A percentile compares a stretch with the other conserved stretches of the same genome.
Conservation (phyloP, 2,329 filamentous ascomycete species). For the Pleurostoma richardsiae region DNA sequence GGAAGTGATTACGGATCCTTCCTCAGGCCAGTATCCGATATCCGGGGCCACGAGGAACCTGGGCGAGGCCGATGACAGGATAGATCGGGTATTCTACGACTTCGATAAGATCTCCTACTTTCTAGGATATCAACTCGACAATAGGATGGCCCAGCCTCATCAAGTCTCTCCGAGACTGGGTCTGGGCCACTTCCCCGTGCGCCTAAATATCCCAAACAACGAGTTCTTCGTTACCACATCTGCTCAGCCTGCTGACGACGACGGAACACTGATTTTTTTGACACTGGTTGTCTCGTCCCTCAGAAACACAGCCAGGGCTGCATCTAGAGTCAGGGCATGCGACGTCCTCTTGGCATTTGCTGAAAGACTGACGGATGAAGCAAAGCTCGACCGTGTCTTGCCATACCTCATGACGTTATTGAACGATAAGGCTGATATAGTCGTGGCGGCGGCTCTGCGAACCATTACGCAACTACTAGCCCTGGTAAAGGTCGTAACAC, state of each 20-base stretch:
- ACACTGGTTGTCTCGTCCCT: conserved; percentile 85
- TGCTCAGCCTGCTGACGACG: conserved; percentile 63
- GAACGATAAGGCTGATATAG: conserved; percentile 75
- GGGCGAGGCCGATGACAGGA: conserved; percentile 86
- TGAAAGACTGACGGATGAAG: conserved; percentile 87
- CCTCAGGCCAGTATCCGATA: conserved; percentile 68
- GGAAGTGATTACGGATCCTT: conserved; percentile 88
- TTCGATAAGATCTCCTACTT: conserved; percentile 98
- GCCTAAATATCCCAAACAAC: conserved; percentile 82
- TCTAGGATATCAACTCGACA: conserved; percentile 65
- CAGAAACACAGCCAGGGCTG: conserved; percentile 80
- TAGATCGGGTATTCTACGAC: conserved; percentile 87
- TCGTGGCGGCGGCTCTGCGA: conserved; percentile 79
- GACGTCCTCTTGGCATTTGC: conserved; percentile 90
- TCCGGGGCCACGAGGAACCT: conserved; percentile 66
- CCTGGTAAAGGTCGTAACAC: conserved; percentile 82
- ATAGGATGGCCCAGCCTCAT: conserved; percentile 17
- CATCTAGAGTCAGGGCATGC: conserved; percentile 83
- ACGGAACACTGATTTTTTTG: conserved; percentile 88
- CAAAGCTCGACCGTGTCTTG: conserved; percentile 87
- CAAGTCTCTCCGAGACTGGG: conserved; percentile 42
- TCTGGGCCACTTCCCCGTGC: conserved; percentile 68
- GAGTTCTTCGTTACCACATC: conserved; percentile 62
- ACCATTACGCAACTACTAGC: conserved; percentile 85
- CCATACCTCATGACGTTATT: conserved; percentile 84